Conservation (phyloP, 352 stramenopile genomes). For the Pythium folliculosum region DNA sequence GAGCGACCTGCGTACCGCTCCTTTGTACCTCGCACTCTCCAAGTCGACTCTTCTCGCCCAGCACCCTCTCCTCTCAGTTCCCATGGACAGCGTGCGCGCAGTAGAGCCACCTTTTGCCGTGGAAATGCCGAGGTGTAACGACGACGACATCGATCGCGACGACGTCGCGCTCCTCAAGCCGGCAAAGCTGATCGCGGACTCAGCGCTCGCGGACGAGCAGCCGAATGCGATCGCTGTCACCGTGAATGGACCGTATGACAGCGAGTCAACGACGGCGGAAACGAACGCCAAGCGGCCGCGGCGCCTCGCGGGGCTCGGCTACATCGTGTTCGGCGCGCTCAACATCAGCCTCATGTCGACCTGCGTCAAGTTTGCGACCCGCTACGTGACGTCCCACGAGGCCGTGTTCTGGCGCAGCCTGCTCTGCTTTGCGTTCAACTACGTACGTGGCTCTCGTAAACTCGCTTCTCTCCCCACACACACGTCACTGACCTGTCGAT, state of each 20-base stretch:
- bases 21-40: too few species aligned
- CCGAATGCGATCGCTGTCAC: not conserved
- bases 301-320: slow-evolving; percentile 37
- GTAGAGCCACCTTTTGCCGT: not conserved
- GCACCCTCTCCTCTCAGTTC: not conserved
- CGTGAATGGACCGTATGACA: not conserved
- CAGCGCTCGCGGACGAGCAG: not conserved
- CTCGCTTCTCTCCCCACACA: too few species aligned
- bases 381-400: slow-evolving; percentile 52
- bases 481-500: too few species aligned
- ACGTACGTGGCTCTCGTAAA: slow-evolving; percentile 24
- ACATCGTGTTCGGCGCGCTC: slow-evolving; percentile 50
- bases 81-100: not conserved
- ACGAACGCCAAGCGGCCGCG: slow-evolving; percentile 12
- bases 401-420: slow-evolving; percentile 57
- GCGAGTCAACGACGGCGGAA: not conserved
- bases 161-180: slow-evolving; percentile 7
- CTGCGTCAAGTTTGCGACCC: slow-evolving; percentile 62
- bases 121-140: not conserved
- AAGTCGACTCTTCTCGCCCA: not conserved
- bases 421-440: slow-evolving; percentile 55
- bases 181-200: not conserved
- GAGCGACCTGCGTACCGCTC: too few species aligned
- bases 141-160: not conserved
- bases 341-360: slow-evolving; percentile 67